Evolutionary conservation across 2,329 filamentous ascomycete genomes (phyloP).

Genomic region (Colletotrichum chrysophilum): DNA sequence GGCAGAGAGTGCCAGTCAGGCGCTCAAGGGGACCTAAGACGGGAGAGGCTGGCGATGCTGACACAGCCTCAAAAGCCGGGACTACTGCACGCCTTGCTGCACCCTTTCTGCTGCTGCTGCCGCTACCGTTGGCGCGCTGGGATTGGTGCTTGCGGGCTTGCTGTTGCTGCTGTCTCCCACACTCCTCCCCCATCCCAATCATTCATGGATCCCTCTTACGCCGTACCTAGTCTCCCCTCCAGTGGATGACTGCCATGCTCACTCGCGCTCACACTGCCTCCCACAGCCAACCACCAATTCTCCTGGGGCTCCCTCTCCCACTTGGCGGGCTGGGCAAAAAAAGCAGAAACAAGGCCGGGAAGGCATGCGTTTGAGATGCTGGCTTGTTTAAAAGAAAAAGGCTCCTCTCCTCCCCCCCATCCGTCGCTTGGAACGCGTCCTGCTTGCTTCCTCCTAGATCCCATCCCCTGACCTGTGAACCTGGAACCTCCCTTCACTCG

Average conservation of each 20-base stretch:
- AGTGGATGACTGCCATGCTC: neutral
- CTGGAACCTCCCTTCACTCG: constrained; percentile 14
- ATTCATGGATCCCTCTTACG: neutral
- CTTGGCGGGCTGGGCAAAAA: constrained; percentile 15
- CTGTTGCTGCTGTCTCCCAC: neutral
- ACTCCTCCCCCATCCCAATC: neutral
- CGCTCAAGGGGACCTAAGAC: neutral
- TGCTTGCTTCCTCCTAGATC: constrained; percentile 1
- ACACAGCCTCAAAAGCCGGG: constrained; percentile 21
- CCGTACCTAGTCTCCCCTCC: neutral
- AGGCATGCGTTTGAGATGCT: constrained; percentile 11
- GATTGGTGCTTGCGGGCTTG: neutral
- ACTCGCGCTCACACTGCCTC: neutral
- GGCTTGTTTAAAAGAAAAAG: constrained; percentile 13
- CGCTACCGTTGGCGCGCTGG: neutral
- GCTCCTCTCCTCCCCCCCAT: constrained; percentile 1
- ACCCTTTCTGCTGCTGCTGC: neutral
- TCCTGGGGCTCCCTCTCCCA: neutral
- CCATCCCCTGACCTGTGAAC: constrained; percentile 6
- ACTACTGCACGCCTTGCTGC: constrained; percentile 18
- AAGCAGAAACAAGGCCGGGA: constrained; percentile 8
- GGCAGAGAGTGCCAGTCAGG: neutral
- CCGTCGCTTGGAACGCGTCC: neutral
- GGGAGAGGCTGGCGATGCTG: constrained; percentile 23
- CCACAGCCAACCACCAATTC: neutral